A percentile compares a stretch with the other conserved stretches of the same genome.
Evolutionary conservation across 2,329 filamentous ascomycete species (phyloP).

Genomic region (Aspergillus japonicus): DNA sequence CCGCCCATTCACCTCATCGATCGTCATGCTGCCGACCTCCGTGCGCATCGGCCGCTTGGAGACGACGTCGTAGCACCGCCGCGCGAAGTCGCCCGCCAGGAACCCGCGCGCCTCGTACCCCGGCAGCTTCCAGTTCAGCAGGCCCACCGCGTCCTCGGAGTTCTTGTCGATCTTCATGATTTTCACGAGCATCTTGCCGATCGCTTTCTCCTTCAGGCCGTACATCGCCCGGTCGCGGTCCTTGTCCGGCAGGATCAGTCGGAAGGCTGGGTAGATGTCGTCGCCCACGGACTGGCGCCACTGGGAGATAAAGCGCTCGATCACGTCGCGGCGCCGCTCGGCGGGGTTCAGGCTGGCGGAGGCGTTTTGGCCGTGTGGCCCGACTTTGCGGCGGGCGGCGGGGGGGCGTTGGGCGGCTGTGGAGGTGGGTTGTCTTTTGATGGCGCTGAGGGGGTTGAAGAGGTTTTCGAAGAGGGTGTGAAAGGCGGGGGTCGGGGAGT

Average conservation of each 20-base stretch:
- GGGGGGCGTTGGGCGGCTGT: conserved; percentile 55
- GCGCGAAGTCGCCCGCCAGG: conserved; percentile 87
- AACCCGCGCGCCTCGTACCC: conserved; percentile 58
- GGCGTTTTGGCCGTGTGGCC: conserved; percentile 52
- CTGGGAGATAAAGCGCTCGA: conserved; percentile 78
- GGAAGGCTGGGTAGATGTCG: conserved; percentile 90
- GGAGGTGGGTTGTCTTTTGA: conserved; percentile 64
- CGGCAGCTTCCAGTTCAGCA: conserved; percentile 91
- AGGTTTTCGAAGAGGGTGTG: conserved; percentile 72
- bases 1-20: conserved; percentile 84
- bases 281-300: conserved; percentile 88
- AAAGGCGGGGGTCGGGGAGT: conserved; percentile 76
- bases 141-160: conserved; percentile 80
- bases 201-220: conserved; percentile 86
- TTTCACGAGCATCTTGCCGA: conserved; percentile 87
- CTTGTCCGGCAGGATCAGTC: conserved; percentile 88
- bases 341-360: conserved; percentile 61
- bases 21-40: conserved; percentile 72
- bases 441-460: conserved; percentile 78
- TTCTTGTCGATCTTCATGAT: conserved; percentile 88
- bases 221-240: conserved; percentile 92
- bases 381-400: conserved; percentile 57
- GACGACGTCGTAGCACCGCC: conserved; percentile 81
- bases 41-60: conserved; percentile 77
- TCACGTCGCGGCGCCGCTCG: conserved; percentile 75